Evolutionary conservation across 306 rosid genomes (phyloP).

Genomic region (Phaseolus lunatus): DNA sequence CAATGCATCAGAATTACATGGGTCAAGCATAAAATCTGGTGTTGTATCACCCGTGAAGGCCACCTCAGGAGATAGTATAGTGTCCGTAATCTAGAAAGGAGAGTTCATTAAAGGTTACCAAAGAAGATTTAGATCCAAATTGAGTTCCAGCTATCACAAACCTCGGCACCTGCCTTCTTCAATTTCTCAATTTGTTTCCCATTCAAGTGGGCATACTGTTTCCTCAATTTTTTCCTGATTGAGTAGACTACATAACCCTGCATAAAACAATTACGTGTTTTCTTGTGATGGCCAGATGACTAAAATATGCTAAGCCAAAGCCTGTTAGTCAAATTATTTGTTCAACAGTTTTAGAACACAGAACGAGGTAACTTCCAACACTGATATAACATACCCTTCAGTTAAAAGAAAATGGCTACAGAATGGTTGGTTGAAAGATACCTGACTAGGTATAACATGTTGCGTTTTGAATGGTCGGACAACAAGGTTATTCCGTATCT

Average conservation of each 20-base stretch:
- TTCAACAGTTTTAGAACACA: slow-evolving; percentile 7
- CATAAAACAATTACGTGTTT: slow-evolving; percentile 21
- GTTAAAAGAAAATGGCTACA: neutral
- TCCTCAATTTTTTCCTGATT: slow-evolving; percentile 90
- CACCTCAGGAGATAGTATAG: slow-evolving; percentile 86
- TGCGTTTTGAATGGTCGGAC: slow-evolving; percentile 93
- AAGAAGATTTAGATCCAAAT: slow-evolving; percentile 32
- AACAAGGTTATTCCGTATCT: slow-evolving; percentile 85
- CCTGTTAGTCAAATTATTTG: neutral
- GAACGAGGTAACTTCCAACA: slow-evolving; percentile 1
- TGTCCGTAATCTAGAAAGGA: slow-evolving; percentile 81
- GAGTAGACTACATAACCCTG: slow-evolving; percentile 96
- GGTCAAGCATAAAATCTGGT: slow-evolving; percentile 87
- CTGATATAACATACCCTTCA: slow-evolving; percentile 7
- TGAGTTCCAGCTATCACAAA: slow-evolving; percentile 49
- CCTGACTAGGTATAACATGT: slow-evolving; percentile 97
- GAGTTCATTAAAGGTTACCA: slow-evolving; percentile 41
- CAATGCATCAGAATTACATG: slow-evolving; percentile 93
- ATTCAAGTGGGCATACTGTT: slow-evolving; percentile 82
- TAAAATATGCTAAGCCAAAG: neutral
- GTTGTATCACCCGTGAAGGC: slow-evolving; percentile 98
- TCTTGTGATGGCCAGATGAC: neutral
- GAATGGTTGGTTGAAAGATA: slow-evolving; percentile 38
- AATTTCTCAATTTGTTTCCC: slow-evolving; percentile 96
- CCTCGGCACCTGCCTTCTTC: slow-evolving; percentile 94